Conservation (phyloP, 2,329 filamentous ascomycete species). For the Cytospora leucostoma region DNA sequence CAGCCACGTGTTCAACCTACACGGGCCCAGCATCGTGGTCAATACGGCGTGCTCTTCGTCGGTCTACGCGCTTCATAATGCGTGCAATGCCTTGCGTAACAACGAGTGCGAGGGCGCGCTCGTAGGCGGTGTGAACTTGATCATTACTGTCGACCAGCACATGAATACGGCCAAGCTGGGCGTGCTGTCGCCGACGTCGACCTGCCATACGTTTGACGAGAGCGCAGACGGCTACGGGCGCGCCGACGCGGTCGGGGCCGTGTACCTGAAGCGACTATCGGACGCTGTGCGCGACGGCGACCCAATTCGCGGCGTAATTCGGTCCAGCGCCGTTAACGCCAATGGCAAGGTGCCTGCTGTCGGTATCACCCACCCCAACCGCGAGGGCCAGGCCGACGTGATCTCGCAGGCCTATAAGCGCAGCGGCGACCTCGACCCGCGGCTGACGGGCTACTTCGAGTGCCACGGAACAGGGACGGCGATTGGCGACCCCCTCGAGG, state of each 20-base stretch:
- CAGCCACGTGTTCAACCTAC: constrained; percentile 54
- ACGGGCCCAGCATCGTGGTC: constrained; percentile 54
- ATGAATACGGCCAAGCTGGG: constrained; percentile 23
- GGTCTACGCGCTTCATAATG: constrained; percentile 53
- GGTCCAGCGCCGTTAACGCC: constrained; percentile 52
- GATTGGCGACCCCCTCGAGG: constrained; percentile 42
- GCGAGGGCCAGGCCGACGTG: constrained; percentile 36
- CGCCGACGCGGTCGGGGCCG: constrained; percentile 58
- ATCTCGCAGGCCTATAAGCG: constrained; percentile 38
- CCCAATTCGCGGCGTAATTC: constrained; percentile 53
- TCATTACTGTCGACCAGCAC: constrained; percentile 45
- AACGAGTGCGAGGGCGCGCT: constrained; percentile 35
- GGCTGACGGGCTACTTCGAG: constrained; percentile 35
- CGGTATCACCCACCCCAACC: constrained; percentile 37
- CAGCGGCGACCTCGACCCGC: constrained; percentile 23
- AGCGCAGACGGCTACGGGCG: constrained; percentile 61
- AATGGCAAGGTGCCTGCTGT: constrained; percentile 52
- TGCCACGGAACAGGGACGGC: constrained; percentile 40
- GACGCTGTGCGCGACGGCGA: constrained; percentile 60
- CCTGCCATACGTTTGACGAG: constrained; percentile 52
- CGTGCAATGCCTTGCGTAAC: constrained; percentile 42
- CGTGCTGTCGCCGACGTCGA: constrained; percentile 37
- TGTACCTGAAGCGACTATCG: constrained; percentile 57
- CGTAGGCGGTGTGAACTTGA: constrained; percentile 48
- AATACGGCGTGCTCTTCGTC: constrained; percentile 59